Base-by-base conservation (phyloP, 1,139 yeast species). In the Lodderomyces jiufengensis region DNA sequence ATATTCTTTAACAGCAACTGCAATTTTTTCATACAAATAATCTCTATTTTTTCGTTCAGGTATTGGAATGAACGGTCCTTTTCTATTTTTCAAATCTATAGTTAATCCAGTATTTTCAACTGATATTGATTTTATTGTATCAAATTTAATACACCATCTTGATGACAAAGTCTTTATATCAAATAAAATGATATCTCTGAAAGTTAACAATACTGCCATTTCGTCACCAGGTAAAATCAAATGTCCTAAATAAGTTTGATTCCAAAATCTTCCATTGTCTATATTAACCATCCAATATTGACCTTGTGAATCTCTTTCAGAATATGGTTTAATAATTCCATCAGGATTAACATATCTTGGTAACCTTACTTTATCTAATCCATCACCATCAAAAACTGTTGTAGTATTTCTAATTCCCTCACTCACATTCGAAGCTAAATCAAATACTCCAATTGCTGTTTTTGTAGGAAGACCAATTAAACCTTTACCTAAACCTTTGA, bases 371-470 rank as follows among this genome's bases (percentile, higher is more conserved):
- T 86, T 80, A 41, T 81, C 86, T 34, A 90, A 73, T 0, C 84
- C 84, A 33, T 82, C 90, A 3, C 77, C 77, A 55, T 87, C 97
- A 55, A 88, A 84, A 2, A 86, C 92, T 0, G 96, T 86, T 0
- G 99, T 87, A 0, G 97, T 86, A 55, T 84, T 88, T 42, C 92
- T 74, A 33, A 94, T 90, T 16, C 97, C 97, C 56, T 90, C 97
- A 62, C 95, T 82, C 21, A 92, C 81, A 59, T 87, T 90, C 32
- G 87, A 84, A 0, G 98, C 96, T 46, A 94, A 69, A 55, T 94
- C 99, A 51, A 94, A 83, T 24, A 92, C 59, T 6, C 99, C 99
- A 51, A 92, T 88, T 0, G 97, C 96, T 0, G 98, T 87, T 61
- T 94, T 94, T 0, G 98, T 88, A 0, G 98, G 98, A 27, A 94